Evolutionary conservation across 2,329 filamentous ascomycete species (phyloP).

Genomic region (Tolypocladium paradoxum): DNA sequence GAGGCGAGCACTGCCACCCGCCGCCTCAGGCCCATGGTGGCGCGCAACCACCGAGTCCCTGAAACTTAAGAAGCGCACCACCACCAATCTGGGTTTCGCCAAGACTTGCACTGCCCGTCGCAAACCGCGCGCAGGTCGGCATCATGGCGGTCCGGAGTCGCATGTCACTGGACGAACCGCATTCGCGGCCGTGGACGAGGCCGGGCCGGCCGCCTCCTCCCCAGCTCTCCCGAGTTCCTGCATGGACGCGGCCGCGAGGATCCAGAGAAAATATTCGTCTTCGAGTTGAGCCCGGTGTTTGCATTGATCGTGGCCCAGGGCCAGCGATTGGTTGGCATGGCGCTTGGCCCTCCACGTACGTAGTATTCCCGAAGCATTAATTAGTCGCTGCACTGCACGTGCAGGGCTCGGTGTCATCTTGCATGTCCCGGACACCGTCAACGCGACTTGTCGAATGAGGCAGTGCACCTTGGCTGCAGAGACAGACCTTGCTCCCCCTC

Average conservation of each 20-base stretch:
- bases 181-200: no score
- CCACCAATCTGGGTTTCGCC: neutral
- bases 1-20: neutral
- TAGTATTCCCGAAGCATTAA: neutral
- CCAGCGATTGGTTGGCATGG: neutral
- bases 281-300: no score
- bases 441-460: neutral
- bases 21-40: no score
- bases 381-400: neutral
- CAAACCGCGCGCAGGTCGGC: neutral
- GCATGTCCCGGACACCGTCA: neutral
- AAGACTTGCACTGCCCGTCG: slow-evolving; percentile 4
- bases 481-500: neutral
- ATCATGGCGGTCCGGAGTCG: neutral
- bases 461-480: neutral
- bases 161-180: neutral
- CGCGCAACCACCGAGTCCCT: neutral
- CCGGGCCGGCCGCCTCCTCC: no score
- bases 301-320: neutral
- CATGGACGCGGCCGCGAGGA: no score
- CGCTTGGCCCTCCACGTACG: neutral
- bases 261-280: no score
- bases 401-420: neutral
- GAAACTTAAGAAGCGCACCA: neutral
- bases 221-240: no score